phyloP scores from a whole-genome alignment of 176 grass and related monocot species.

The Oryza meyeriana region DNA sequence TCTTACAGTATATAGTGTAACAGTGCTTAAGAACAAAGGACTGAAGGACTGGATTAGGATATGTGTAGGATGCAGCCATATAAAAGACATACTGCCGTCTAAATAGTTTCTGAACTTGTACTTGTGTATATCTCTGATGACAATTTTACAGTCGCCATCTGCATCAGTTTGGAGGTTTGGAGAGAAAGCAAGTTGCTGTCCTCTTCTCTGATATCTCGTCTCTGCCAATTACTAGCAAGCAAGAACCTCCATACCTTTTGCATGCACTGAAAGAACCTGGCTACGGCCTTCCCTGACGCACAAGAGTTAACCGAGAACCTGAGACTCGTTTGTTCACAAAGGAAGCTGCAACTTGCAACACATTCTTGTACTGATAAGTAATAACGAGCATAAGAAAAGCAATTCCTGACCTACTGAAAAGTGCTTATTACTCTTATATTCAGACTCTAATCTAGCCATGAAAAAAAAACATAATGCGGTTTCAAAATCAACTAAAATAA shows the following conservation, averaged over 20 bases:
- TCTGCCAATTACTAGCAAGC: background rate
- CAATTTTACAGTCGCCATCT: constrained; percentile 40
- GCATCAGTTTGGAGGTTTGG: background rate
- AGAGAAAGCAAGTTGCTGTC: background rate
- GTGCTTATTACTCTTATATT: background rate
- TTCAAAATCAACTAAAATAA: constrained; percentile 10
- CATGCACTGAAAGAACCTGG: background rate
- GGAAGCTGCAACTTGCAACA: background rate
- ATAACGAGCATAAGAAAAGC: constrained; percentile 4
- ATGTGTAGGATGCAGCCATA: constrained; percentile 22
- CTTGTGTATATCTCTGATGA: constrained; percentile 25
- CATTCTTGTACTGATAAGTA: background rate
- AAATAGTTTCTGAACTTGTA: constrained; percentile 34
- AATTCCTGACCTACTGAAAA: background rate
- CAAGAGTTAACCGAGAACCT: background rate
- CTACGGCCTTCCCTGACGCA: background rate
- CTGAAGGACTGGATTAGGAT: constrained; percentile 13
- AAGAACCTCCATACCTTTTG: background rate
- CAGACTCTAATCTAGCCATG: background rate
- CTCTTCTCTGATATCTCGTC: background rate
- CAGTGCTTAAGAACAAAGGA: background rate
- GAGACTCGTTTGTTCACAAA: background rate
- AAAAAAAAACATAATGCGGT: background rate
- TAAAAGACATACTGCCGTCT: constrained; percentile 45
- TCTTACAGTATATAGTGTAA: constrained; percentile 4